Evolutionary conservation across 2,329 filamentous ascomycete genomes (phyloP).

Genomic region (Metarhizium rileyi): DNA sequence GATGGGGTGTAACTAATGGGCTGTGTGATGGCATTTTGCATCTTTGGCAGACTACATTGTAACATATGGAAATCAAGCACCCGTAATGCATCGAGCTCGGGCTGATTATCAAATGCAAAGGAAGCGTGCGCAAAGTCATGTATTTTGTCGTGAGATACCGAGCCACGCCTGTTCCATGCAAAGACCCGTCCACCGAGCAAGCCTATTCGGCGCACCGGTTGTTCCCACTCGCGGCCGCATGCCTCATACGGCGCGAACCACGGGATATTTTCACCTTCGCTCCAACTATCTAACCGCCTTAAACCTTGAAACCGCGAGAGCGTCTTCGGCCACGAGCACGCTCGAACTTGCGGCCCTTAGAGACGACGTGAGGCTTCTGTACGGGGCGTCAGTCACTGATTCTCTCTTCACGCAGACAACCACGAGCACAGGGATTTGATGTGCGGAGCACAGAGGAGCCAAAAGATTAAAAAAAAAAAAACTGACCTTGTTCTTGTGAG

Average conservation of each 20-base stretch:
- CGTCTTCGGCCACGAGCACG: conserved; percentile 96
- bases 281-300: conserved; percentile 37
- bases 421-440: background rate
- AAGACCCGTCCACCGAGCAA: conserved; percentile 23
- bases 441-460: background rate
- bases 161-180: conserved; percentile 38
- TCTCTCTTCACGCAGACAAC: background rate
- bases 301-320: conserved; percentile 99
- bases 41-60: too few relatives aligned
- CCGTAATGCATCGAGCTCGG: background rate
- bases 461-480: too few relatives aligned
- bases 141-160: conserved; percentile 31
- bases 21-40: background rate
- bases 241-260: conserved; percentile 4
- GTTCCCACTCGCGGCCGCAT: conserved; percentile 12
- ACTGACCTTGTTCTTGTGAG: conserved; percentile 90
- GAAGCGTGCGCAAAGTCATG: conserved; percentile 16
- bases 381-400: conserved; percentile 6
- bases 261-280: background rate
- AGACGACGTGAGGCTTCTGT: conserved; percentile 91
- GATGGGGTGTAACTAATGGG: background rate
- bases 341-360: conserved; percentile 99
- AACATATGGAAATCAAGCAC: background rate
- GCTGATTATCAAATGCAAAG: background rate
- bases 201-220: conserved; percentile 20